Conservation (phyloP, 129 eudicot species). For the Artemisia tridentata region DNA sequence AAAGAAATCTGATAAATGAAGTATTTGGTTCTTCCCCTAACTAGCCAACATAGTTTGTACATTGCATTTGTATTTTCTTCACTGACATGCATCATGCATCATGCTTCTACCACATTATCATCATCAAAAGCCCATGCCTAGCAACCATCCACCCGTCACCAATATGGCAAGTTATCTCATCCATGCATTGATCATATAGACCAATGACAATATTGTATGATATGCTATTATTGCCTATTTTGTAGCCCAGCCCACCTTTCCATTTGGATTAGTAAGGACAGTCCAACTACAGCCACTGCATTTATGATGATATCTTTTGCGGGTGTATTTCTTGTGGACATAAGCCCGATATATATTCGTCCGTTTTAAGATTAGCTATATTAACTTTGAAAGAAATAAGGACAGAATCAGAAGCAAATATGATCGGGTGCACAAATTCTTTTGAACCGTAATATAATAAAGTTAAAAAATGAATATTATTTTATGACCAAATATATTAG, state of each 20-base stretch:
- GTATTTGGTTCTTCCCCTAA: slow-evolving; percentile 13
- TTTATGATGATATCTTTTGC: too few relatives aligned
- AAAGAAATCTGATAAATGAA: slow-evolving; percentile 3
- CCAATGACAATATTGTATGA: not conserved
- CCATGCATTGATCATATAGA: slow-evolving; percentile 20
- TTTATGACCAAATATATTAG: too few relatives aligned
- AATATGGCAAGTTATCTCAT: slow-evolving; percentile 12
- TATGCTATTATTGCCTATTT: too few relatives aligned
- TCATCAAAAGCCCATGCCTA: slow-evolving; percentile 26
- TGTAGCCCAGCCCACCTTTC: not conserved
- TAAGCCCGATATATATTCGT: too few relatives aligned
- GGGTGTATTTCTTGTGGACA: too few relatives aligned
- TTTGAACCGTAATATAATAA: too few relatives aligned
- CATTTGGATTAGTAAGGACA: not conserved
- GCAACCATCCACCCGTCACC: slow-evolving; percentile 31
- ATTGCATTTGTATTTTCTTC: slow-evolving; percentile 31
- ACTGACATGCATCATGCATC: slow-evolving; percentile 34
- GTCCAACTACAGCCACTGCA: too few relatives aligned
- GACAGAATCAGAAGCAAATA: too few relatives aligned
- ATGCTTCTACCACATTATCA: slow-evolving; percentile 22
- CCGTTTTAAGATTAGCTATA: too few relatives aligned
- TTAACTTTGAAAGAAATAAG: too few relatives aligned
- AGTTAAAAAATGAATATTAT: too few relatives aligned
- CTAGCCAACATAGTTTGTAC: slow-evolving; percentile 26
- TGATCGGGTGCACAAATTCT: too few relatives aligned